Evolutionary conservation across 805 yeast genomes (phyloP).

Genomic region (Spencermartinsiella europaea): DNA sequence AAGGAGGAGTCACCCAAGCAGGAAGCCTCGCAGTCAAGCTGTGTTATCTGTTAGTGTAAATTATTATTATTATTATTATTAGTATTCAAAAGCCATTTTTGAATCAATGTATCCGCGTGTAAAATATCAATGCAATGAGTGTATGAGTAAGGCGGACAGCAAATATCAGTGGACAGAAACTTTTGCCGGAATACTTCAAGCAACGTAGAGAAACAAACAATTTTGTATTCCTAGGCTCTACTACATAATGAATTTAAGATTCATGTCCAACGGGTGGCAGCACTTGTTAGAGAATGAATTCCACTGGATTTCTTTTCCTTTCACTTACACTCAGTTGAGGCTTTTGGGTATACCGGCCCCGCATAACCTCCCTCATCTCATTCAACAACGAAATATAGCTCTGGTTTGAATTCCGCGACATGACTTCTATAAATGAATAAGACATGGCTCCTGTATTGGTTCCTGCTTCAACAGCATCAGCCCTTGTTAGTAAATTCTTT

Average conservation of each 20-base stretch:
- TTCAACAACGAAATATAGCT: constrained; percentile 64
- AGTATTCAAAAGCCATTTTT: no score
- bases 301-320: no score
- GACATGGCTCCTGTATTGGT: constrained; percentile 80
- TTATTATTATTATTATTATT: no score
- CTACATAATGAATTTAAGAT: constrained; percentile 45
- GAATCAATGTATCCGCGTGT: no score
- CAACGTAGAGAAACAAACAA: no score
- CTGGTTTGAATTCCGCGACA: constrained; percentile 58
- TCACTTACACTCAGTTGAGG: constrained; percentile 61
- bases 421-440: constrained; percentile 64
- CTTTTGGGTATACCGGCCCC: constrained; percentile 66
- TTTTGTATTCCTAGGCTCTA: no score
- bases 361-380: constrained; percentile 59
- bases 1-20: constrained; percentile 20
- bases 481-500: constrained; percentile 29
- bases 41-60: constrained; percentile 8
- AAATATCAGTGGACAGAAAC: no score
- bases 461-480: constrained; percentile 73
- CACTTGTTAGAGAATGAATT: no score
- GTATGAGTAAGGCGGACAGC: no score
- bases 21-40: constrained; percentile 6
- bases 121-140: no score
- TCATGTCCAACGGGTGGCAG: constrained; percentile 74
- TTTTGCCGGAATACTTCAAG: no score